Percentiles rank a stretch among this genome's conserved stretches.
These are phyloP conservation scores for Moricandia arvensis DNA, from an alignment of 345 rosid species.

Conservation along the genomic window DNA sequence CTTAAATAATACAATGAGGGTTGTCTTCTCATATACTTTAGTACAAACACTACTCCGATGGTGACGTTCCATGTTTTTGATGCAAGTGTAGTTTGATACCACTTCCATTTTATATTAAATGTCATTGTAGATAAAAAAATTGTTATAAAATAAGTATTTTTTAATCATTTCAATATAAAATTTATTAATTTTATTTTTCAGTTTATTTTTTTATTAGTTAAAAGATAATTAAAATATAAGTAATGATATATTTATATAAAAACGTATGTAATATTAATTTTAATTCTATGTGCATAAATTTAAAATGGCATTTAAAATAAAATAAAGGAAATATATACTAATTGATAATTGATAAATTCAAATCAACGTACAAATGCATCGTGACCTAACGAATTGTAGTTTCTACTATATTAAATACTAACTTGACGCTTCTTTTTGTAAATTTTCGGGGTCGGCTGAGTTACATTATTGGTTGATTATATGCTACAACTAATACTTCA, in stretches of 20 bases:
- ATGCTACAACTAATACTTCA: background rate
- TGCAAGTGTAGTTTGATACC: conserved; percentile 12
- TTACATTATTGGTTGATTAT: conserved; percentile 11
- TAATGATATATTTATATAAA: too few relatives aligned
- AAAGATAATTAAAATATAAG: too few relatives aligned
- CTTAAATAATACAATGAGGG: background rate
- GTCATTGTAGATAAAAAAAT: too few relatives aligned
- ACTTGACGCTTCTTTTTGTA: background rate
- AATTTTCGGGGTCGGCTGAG: conserved; percentile 15
- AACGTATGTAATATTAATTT: too few relatives aligned
- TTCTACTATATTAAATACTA: background rate
- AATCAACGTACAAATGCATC: conserved; percentile 12
- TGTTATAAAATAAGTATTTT: too few relatives aligned
- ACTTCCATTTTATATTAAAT: too few relatives aligned
- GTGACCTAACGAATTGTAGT: conserved; percentile 30
- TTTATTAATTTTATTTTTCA: too few relatives aligned
- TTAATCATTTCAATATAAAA: too few relatives aligned
- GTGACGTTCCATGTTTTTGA: conserved; percentile 11
- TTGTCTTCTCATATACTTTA: background rate
- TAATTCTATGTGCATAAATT: too few relatives aligned
- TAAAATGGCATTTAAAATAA: too few relatives aligned
- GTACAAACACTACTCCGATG: background rate
- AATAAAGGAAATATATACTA: too few relatives aligned
- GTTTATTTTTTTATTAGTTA: too few relatives aligned
- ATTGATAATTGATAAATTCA: background rate